Evolutionary conservation across 176 grass and related monocot genomes (phyloP).

Genomic region (Eragrostis curvula): DNA sequence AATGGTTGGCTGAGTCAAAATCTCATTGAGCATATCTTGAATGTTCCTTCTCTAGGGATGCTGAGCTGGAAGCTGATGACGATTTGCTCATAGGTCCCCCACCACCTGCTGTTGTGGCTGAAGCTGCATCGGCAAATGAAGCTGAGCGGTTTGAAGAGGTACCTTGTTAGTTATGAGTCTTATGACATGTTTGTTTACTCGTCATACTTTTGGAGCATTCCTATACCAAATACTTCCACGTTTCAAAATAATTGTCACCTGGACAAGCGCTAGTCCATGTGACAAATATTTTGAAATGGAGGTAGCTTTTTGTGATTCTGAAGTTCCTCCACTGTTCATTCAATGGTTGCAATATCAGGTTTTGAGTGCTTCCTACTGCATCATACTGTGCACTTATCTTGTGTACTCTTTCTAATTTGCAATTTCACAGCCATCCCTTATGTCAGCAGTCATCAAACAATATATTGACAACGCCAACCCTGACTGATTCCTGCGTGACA

Average conservation of each 20-base stretch:
- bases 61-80: slow-evolving; percentile 78
- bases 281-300: too few species aligned
- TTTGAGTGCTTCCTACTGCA: background rate
- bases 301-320: background rate
- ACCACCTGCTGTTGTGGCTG: slow-evolving; percentile 89
- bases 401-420: background rate
- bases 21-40: slow-evolving; percentile 21
- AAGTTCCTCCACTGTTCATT: slow-evolving; percentile 20
- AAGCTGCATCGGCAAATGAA: slow-evolving; percentile 97
- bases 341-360: background rate
- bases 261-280: too few species aligned
- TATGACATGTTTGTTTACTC: background rate
- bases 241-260: too few species aligned
- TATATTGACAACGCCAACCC: background rate
- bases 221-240: background rate
- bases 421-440: background rate
- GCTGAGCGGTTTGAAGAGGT: slow-evolving; percentile 99
- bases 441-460: background rate
- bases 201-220: background rate
- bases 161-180: slow-evolving; percentile 32
- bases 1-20: slow-evolving; percentile 9
- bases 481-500: background rate
- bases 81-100: slow-evolving; percentile 91
- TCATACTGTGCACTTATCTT: background rate
- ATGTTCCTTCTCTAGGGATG: slow-evolving; percentile 61